Evolutionary conservation across 805 yeast genomes (phyloP), one percentile per base, ranked within the genome.

Genomic region (Yamadazyma insecticola): DNA sequence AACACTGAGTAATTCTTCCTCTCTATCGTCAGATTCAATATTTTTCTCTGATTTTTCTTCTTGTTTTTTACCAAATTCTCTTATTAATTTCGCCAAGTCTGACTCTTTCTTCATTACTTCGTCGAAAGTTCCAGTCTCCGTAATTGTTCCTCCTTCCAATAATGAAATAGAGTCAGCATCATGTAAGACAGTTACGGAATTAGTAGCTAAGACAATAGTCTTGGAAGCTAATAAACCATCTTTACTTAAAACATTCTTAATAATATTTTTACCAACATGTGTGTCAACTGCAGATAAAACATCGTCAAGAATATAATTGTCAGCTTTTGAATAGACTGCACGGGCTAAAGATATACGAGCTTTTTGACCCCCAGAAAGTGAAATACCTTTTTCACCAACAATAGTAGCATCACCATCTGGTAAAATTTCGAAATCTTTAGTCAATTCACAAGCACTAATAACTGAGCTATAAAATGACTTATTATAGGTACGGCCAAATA

Each of bases 51-150:
- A n/a, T n/a, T n/a, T n/a, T n/a, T n/a, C n/a, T 26, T 39, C 39
- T 2, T 40, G 37, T n/a, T 47, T 36, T 14, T 46, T 39, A 9
- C 60, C 57, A 35, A 53, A 59, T 28, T 61, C 67, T 6, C 37
- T 39, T 24, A 60, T 53, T 37, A 62, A 47, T 11, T 41, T 39
- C 4, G 55, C 53, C 19, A 72, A 54, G 7, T 55, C 59, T 1
- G 68, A 57, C 10, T 51, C 52, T 11, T 44, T 45, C 1, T 38
- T 61, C 67, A 72, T 51, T 12, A 76, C 67, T 20, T 71, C 70
- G 6, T 58, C 49, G 48, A 70, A 81, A 6, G 66, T 60, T 9
- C 86, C 65, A n/a, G 49, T 39, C 37, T 63, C 70, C n/a, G 44
- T 35, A 14, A 63, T 53, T 13, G 45, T 37, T 5, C 61, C 60